phyloP scores from a whole-genome alignment of 164 flowering plant genomes.

The Nymphaea colorata region DNA sequence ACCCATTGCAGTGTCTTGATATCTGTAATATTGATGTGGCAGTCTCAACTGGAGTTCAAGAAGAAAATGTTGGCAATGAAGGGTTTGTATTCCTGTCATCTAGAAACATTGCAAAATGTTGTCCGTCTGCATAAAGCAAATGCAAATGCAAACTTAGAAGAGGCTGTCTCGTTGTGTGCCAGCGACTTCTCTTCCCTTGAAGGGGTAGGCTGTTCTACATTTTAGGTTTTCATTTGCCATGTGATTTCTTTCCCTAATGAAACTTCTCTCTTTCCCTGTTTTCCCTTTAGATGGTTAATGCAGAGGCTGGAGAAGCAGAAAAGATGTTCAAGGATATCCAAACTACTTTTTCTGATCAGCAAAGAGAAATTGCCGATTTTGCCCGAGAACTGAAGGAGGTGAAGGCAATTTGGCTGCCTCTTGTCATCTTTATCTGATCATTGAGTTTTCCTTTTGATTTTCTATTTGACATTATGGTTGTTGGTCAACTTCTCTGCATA shows the following conservation, averaged over 20 bases:
- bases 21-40: background rate
- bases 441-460: background rate
- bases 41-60: slow-evolving; percentile 60
- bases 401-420: slow-evolving; percentile 3
- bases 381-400: slow-evolving; percentile 87
- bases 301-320: slow-evolving; percentile 38
- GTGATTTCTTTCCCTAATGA: background rate
- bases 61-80: slow-evolving; percentile 47
- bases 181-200: slow-evolving; percentile 39
- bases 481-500: too few species aligned
- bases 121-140: slow-evolving; percentile 76
- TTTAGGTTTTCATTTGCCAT: background rate
- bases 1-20: background rate
- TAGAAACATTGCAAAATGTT: slow-evolving; percentile 85
- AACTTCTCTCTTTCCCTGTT: slow-evolving; percentile 2
- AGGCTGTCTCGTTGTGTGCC: slow-evolving; percentile 44
- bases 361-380: slow-evolving; percentile 72
- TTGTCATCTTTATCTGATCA: background rate
- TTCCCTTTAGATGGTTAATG: slow-evolving; percentile 40
- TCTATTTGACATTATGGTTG: too few species aligned
- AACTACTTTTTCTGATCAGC: slow-evolving; percentile 46
- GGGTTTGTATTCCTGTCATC: slow-evolving; percentile 55
- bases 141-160: slow-evolving; percentile 64
- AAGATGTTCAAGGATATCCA: slow-evolving; percentile 68
- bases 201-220: slow-evolving; percentile 32